phyloP scores from a whole-genome alignment of 2,329 filamentous ascomycete genomes.

The Xylariales sp. region DNA sequence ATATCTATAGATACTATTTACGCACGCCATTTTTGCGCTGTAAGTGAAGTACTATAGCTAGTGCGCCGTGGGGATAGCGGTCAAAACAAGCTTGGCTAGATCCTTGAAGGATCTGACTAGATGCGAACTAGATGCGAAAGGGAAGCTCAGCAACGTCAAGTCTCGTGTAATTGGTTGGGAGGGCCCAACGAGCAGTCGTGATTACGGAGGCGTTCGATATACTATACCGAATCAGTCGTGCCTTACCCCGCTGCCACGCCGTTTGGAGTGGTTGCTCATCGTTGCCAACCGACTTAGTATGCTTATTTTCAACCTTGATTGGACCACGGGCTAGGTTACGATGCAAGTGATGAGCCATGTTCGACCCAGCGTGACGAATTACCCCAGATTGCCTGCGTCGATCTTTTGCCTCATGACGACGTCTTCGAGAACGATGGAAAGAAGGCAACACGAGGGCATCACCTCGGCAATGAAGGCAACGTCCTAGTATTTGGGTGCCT shows the following conservation, averaged over 20 bases:
- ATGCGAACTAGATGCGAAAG: constrained; percentile 3
- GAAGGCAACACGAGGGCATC: no score
- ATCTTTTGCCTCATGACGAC: no score
- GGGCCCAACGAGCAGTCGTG: background rate
- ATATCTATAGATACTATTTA: background rate
- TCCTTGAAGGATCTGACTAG: background rate
- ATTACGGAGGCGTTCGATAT: background rate
- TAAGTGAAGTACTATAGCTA: background rate
- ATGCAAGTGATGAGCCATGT: background rate
- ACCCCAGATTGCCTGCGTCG: no score
- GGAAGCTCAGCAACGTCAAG: constrained; percentile 1
- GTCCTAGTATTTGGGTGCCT: no score
- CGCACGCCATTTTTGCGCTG: background rate
- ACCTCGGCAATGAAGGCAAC: no score
- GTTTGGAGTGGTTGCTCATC: background rate
- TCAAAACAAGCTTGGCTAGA: background rate
- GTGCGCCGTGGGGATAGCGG: background rate
- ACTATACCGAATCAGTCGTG: constrained; percentile 6
- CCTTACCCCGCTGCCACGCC: background rate
- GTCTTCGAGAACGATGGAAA: no score
- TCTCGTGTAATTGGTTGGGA: background rate
- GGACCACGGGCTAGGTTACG: background rate
- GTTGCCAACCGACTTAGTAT: background rate
- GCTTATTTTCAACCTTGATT: constrained; percentile 1
- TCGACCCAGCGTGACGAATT: no score